phyloP scores from a whole-genome alignment of 2,329 filamentous ascomycete genomes.

The Trichoderma sp. region DNA sequence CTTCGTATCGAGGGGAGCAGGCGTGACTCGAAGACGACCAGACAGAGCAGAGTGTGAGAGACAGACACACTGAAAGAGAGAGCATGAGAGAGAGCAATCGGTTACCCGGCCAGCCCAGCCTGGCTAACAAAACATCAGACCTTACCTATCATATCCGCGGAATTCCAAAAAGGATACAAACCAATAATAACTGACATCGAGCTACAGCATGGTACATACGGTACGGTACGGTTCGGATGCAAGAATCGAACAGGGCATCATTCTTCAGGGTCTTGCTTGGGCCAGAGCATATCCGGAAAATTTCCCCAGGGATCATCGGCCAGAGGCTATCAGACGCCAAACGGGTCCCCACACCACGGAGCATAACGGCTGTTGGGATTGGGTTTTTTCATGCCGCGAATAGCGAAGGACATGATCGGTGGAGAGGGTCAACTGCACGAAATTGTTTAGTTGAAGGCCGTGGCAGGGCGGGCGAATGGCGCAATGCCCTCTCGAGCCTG shows the following conservation, averaged over 20 bases:
- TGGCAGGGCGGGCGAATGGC: conserved; percentile 12
- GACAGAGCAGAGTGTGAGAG: background rate
- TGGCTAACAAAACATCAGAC: background rate
- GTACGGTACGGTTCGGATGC: background rate
- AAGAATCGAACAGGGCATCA: background rate
- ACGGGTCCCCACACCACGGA: conserved; percentile 8
- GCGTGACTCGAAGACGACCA: background rate
- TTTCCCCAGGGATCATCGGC: conserved; percentile 14
- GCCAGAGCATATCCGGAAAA: conserved; percentile 9
- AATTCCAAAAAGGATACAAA: background rate
- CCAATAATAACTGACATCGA: background rate
- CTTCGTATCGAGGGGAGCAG: background rate
- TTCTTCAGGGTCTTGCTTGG: background rate
- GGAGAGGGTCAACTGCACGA: background rate
- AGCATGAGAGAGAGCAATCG: background rate
- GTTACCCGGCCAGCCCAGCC: background rate
- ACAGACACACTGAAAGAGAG: background rate
- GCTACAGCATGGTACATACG: background rate
- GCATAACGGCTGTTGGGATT: conserved; percentile 4
- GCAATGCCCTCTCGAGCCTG: background rate
- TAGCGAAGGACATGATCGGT: conserved; percentile 15
- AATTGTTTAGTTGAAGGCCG: background rate
- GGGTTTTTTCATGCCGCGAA: conserved; percentile 18
- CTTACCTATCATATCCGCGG: background rate
- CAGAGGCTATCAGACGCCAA: conserved; percentile 12